Percentiles rank a stretch among this genome's conserved stretches.
Conservation (phyloP, 1,284 basidiomycete genomes). For the Microbotryum saponariae region DNA sequence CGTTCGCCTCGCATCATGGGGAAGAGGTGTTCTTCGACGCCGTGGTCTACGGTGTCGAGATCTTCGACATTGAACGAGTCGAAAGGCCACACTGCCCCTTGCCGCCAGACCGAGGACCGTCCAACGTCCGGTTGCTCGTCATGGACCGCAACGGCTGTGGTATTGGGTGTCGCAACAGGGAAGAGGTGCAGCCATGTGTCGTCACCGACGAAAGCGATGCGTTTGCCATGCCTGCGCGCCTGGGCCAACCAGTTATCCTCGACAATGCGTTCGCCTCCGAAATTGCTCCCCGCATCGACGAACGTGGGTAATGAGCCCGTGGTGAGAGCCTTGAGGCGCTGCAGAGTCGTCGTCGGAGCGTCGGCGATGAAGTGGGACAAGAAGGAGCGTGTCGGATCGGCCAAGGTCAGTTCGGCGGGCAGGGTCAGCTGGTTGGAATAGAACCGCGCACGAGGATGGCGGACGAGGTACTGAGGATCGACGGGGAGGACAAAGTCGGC, state of each 20-base stretch:
- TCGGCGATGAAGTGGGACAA: conserved; percentile 85
- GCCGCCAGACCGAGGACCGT: conserved; percentile 30
- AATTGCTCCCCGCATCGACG: conserved; percentile 85
- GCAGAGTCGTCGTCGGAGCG: conserved; percentile 90
- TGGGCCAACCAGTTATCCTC: conserved; percentile 65
- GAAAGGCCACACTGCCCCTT: conserved; percentile 67
- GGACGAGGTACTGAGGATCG: conserved; percentile 33
- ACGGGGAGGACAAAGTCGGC: conserved; percentile 82
- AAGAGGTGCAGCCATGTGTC: conserved; percentile 94
- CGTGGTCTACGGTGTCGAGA: conserved; percentile 87
- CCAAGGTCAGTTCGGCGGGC: conserved; percentile 60
- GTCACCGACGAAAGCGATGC: conserved; percentile 84
- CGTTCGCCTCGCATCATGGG: conserved; percentile 55
- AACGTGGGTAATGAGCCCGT: conserved; percentile 96
- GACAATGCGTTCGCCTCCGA: conserved; percentile 48
- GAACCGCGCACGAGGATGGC: conserved; percentile 49
- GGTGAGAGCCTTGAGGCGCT: conserved; percentile 89
- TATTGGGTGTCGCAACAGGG: conserved; percentile 43
- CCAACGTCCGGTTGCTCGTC: not conserved
- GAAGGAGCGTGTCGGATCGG: conserved; percentile 62
- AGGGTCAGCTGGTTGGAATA: conserved; percentile 73
- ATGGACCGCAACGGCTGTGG: not conserved
- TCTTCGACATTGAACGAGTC: conserved; percentile 99
- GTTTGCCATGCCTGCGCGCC: conserved; percentile 42
- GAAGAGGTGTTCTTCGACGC: conserved; percentile 75